phyloP scores from a whole-genome alignment of 2,329 filamentous ascomycete species.

The Penicillium paneum region DNA sequence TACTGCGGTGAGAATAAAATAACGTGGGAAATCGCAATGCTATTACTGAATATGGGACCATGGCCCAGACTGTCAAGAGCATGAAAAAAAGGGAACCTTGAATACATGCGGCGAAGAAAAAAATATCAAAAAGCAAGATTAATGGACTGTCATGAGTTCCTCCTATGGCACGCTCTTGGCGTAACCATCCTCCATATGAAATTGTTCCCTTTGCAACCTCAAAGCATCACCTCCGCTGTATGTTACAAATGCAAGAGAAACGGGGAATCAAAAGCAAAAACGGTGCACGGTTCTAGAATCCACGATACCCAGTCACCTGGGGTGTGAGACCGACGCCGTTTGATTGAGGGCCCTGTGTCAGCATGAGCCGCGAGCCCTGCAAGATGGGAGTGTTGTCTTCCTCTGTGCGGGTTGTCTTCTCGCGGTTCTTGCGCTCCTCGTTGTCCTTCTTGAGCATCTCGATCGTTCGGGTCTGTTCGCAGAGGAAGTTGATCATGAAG shows the following conservation, averaged over 20 bases:
- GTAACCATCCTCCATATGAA: slow-evolving; percentile 8
- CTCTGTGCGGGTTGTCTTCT: slow-evolving; percentile 75
- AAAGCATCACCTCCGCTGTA: slow-evolving; percentile 31
- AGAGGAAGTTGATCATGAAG: slow-evolving; percentile 98
- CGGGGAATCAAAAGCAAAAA: slow-evolving; percentile 13
- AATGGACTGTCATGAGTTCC: slow-evolving; percentile 19
- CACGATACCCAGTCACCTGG: slow-evolving; percentile 75
- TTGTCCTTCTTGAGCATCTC: slow-evolving; percentile 88
- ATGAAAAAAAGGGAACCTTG: slow-evolving; percentile 10
- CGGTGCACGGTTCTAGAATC: slow-evolving; percentile 44
- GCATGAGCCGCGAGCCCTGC: slow-evolving; percentile 83
- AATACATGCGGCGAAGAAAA: slow-evolving; percentile 25
- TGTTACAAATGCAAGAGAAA: slow-evolving; percentile 34
- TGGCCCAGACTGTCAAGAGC: slow-evolving; percentile 9
- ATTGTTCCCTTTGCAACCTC: slow-evolving; percentile 27
- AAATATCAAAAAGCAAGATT: slow-evolving; percentile 19
- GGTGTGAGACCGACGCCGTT: slow-evolving; percentile 74
- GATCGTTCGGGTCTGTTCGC: slow-evolving; percentile 84
- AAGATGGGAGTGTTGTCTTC: slow-evolving; percentile 94
- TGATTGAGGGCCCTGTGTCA: slow-evolving; percentile 86
- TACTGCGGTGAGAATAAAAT: not conserved
- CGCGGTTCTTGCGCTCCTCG: slow-evolving; percentile 76
- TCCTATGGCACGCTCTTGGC: slow-evolving; percentile 6
- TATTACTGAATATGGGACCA: slow-evolving; percentile 11
- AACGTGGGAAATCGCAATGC: slow-evolving; percentile 8